A percentile compares a stretch with the other conserved stretches of the same genome.
These are phyloP conservation scores for Coemansia sp. DNA, from an alignment of 192 early-diverging fungal genomes.

Conservation along the genomic window DNA sequence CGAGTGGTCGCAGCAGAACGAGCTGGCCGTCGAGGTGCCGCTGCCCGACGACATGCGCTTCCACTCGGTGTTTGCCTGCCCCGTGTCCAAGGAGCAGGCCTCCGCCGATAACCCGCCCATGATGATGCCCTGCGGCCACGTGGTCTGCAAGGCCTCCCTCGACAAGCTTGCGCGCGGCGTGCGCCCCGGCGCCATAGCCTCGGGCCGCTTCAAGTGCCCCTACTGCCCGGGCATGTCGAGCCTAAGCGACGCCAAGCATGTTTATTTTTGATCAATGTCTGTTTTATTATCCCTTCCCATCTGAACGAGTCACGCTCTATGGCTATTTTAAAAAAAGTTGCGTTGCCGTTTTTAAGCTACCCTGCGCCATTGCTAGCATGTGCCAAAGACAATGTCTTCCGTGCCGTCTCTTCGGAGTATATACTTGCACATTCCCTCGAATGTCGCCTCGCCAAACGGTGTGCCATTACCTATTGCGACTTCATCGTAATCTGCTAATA, in stretches of 20 bases:
- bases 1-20: constrained; percentile 89
- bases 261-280: constrained; percentile 8
- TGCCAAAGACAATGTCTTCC: too few relatives aligned
- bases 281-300: too few relatives aligned
- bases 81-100: constrained; percentile 93
- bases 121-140: constrained; percentile 97
- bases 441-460: too few relatives aligned
- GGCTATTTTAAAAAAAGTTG: too few relatives aligned
- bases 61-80: constrained; percentile 96
- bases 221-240: constrained; percentile 90
- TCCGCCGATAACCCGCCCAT: constrained; percentile 93
- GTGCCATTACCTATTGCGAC: too few relatives aligned
- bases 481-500: too few relatives aligned
- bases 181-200: constrained; percentile 45
- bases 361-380: too few relatives aligned
- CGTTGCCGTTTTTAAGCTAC: too few relatives aligned
- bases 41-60: constrained; percentile 79
- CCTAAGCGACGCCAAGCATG: constrained; percentile 54
- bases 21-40: constrained; percentile 91
- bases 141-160: constrained; percentile 89
- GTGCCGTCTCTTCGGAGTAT: too few relatives aligned
- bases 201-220: constrained; percentile 87
- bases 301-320: too few relatives aligned
- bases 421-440: too few relatives aligned
- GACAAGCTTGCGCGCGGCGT: constrained; percentile 71